Evolutionary conservation across 2,329 filamentous ascomycete species (phyloP).

Genomic region (Sclerotinia borealis): DNA sequence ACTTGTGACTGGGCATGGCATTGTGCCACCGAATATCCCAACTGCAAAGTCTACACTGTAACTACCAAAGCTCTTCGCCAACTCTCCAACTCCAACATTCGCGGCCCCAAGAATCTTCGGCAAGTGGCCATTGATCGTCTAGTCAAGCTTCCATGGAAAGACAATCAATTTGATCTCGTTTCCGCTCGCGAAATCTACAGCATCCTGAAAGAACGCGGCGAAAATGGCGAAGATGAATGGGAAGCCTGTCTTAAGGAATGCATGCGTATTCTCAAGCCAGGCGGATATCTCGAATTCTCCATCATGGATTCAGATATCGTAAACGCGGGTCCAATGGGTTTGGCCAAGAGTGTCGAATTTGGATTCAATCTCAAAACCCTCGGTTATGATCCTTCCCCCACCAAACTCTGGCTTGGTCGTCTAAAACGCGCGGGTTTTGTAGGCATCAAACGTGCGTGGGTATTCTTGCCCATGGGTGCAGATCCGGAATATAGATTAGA

Average conservation of each 20-base stretch:
- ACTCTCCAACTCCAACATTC: constrained; percentile 66
- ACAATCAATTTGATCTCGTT: constrained; percentile 84
- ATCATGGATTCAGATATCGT: constrained; percentile 87
- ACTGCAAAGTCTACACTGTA: constrained; percentile 82
- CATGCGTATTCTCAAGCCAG: constrained; percentile 81
- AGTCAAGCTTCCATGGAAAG: constrained; percentile 76
- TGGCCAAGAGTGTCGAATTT: constrained; percentile 86
- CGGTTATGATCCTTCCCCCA: constrained; percentile 82
- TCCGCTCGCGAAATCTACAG: constrained; percentile 83
- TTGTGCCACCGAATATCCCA: constrained; percentile 77
- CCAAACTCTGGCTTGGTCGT: constrained; percentile 71
- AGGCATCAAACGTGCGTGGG: constrained; percentile 79
- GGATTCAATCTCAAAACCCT: constrained; percentile 82
- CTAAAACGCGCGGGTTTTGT: constrained; percentile 70
- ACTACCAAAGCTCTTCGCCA: constrained; percentile 67
- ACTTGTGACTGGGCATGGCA: constrained; percentile 96
- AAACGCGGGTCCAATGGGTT: constrained; percentile 71
- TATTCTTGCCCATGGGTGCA: constrained; percentile 76
- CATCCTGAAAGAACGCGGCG: constrained; percentile 67
- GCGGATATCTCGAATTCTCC: constrained; percentile 86
- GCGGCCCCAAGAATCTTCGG: constrained; percentile 81
- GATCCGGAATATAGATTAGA: constrained; percentile 39
- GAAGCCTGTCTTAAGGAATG: constrained; percentile 80
- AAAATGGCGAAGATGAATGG: constrained; percentile 76
- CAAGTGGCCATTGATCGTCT: constrained; percentile 72